Conservation (phyloP, 2,329 filamentous ascomycete genomes). For the Fusarium begoniae region DNA sequence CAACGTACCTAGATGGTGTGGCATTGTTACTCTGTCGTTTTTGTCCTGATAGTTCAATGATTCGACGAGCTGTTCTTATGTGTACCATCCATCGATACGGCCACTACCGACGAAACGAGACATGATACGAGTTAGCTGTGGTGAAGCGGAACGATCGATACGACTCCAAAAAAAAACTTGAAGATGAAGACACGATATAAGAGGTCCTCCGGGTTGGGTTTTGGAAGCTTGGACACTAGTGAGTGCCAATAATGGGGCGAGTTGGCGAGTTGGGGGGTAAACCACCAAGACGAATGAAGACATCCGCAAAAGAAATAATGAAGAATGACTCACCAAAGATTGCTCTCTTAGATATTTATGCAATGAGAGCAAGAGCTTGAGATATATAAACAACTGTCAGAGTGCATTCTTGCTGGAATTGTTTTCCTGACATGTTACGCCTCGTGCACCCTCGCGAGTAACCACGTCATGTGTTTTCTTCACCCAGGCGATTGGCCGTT, state of each 20-base stretch:
- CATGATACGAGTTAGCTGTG: not conserved
- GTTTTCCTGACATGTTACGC: slow-evolving; percentile 13
- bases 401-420: not conserved
- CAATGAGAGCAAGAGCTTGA: not conserved
- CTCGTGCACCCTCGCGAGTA: slow-evolving; percentile 29
- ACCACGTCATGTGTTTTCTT: slow-evolving; percentile 16
- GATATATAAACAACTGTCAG: not conserved
- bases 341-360: not conserved
- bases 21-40: rapidly evolving
- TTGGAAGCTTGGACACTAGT: not conserved
- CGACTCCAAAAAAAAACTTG: not conserved
- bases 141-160: not conserved
- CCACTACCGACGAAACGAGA: not conserved
- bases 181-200: not conserved
- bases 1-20: rapidly evolving
- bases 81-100: not conserved
- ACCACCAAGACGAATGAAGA: not conserved
- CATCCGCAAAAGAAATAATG: not conserved
- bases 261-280: not conserved
- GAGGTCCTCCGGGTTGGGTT: not conserved
- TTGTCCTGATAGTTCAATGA: not conserved
- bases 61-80: not conserved
- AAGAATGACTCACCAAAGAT: not conserved
- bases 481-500: not conserved
- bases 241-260: not conserved